A percentile compares a stretch with the other conserved stretches of the same genome.
These are phyloP conservation scores for Prunus kanzakura DNA, from an alignment of 306 rosid genomes.

Conservation along the genomic window DNA sequence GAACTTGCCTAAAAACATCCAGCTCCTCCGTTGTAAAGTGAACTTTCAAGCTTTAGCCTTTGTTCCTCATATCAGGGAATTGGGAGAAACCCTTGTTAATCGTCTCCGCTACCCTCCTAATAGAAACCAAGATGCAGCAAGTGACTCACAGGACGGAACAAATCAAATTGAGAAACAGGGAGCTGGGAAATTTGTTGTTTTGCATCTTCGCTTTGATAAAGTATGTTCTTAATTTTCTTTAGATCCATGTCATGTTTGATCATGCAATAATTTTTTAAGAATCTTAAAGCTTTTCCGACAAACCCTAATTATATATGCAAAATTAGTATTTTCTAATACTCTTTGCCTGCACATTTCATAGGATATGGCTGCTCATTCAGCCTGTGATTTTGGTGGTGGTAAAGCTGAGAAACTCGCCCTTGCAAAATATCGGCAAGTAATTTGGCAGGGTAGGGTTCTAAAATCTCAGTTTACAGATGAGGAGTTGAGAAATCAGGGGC, in stretches of 20 bases:
- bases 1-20: slow-evolving; percentile 70
- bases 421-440: slow-evolving; percentile 81
- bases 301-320: neutral
- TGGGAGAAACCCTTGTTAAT: slow-evolving; percentile 75
- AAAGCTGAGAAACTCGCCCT: slow-evolving; percentile 84
- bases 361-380: slow-evolving; percentile 99
- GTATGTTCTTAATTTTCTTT: slow-evolving; percentile 39
- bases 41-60: slow-evolving; percentile 83
- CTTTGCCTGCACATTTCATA: slow-evolving; percentile 16
- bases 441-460: slow-evolving; percentile 97
- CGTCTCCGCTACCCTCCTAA: slow-evolving; percentile 64
- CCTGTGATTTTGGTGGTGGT: slow-evolving; percentile 98
- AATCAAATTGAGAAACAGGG: slow-evolving; percentile 31
- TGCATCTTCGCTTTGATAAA: slow-evolving; percentile 96
- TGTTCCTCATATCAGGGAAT: slow-evolving; percentile 68
- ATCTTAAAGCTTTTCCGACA: neutral
- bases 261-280: neutral
- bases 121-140: slow-evolving; percentile 28
- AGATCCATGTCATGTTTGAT: neutral
- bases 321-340: neutral
- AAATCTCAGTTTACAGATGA: slow-evolving; percentile 90
- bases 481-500: slow-evolving; percentile 83
- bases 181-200: slow-evolving; percentile 71
- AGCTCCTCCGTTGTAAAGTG: slow-evolving; percentile 84
- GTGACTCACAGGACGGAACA: slow-evolving; percentile 39